A percentile compares a stretch with the other conserved stretches of the same genome.
Evolutionary conservation across 176 grass and related monocot genomes (phyloP).

Genomic region (Puccinellia tenuiflora): DNA sequence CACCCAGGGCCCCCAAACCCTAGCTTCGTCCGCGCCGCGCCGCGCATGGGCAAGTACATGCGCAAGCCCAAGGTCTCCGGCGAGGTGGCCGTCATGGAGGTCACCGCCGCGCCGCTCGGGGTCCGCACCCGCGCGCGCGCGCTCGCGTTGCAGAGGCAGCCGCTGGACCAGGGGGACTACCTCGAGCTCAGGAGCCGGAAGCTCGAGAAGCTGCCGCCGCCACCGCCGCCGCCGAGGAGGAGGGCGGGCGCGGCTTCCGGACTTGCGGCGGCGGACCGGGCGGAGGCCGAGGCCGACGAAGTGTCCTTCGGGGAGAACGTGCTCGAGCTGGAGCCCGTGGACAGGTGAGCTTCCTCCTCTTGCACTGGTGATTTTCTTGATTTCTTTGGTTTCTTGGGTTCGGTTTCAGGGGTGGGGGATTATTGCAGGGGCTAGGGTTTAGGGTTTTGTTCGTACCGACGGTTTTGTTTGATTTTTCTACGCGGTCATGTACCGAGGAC

Average conservation of each 20-base stretch:
- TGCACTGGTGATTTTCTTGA: neutral
- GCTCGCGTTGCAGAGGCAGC: conserved; percentile 38
- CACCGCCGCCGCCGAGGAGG: neutral
- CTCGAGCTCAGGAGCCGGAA: conserved; percentile 67
- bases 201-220: conserved; percentile 44
- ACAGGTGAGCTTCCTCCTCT: conserved; percentile 17
- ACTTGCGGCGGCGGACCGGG: neutral
- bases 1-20: neutral
- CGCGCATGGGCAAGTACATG: conserved; percentile 76
- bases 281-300: conserved; percentile 3
- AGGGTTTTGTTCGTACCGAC: neutral
- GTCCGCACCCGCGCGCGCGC: conserved; percentile 56
- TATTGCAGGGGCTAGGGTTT: neutral
- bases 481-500: neutral
- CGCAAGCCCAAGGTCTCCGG: conserved; percentile 51
- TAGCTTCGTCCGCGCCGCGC: neutral
- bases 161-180: conserved; percentile 14
- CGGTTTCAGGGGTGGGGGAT: neutral
- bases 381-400: neutral
- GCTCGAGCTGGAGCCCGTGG: conserved; percentile 17
- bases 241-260: neutral
- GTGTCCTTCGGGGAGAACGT: conserved; percentile 39
- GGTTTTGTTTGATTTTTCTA: neutral
- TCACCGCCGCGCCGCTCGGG: conserved; percentile 36
- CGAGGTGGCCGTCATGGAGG: conserved; percentile 62